Percentiles rank a stretch among this genome's conserved stretches.
phyloP scores from a whole-genome alignment of 805 yeast genomes.

The Nadsonia fulvescens region DNA sequence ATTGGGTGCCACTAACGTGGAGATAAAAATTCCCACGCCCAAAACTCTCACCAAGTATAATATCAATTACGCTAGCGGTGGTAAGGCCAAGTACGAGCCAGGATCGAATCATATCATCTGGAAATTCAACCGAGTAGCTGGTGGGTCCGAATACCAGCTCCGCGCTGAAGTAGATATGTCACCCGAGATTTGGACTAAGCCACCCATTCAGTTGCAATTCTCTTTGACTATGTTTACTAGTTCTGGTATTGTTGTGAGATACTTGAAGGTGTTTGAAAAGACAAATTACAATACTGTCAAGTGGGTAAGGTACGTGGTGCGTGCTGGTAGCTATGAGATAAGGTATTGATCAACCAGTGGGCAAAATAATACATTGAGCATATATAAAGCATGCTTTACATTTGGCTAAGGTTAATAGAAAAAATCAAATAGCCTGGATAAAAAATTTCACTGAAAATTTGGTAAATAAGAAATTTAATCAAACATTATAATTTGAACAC shows the following conservation, averaged over 20 bases:
- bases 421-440: no score
- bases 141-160: conserved; percentile 44
- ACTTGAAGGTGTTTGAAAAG: conserved; percentile 45
- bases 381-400: no score
- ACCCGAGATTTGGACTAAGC: conserved; percentile 38
- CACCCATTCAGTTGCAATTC: conserved; percentile 61
- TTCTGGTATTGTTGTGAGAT: conserved; percentile 60
- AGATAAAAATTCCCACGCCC: conserved; percentile 53
- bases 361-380: no score
- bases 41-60: conserved; percentile 33
- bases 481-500: no score
- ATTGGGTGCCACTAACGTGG: conserved; percentile 44
- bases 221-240: conserved; percentile 55
- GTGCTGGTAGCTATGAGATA: conserved; percentile 67
- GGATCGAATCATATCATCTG: conserved; percentile 49
- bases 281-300: conserved; percentile 54
- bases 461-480: no score
- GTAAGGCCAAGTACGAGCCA: conserved; percentile 51
- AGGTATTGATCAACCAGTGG: no score
- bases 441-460: no score
- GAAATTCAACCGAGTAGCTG: conserved; percentile 52
- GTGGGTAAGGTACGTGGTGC: conserved; percentile 70
- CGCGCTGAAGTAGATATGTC: conserved; percentile 33
- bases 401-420: no score
- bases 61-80: conserved; percentile 28